Evolutionary conservation across 139 green algal species (phyloP), one percentile per base, ranked within the genome.

Genomic region (Micractinium sp.): DNA sequence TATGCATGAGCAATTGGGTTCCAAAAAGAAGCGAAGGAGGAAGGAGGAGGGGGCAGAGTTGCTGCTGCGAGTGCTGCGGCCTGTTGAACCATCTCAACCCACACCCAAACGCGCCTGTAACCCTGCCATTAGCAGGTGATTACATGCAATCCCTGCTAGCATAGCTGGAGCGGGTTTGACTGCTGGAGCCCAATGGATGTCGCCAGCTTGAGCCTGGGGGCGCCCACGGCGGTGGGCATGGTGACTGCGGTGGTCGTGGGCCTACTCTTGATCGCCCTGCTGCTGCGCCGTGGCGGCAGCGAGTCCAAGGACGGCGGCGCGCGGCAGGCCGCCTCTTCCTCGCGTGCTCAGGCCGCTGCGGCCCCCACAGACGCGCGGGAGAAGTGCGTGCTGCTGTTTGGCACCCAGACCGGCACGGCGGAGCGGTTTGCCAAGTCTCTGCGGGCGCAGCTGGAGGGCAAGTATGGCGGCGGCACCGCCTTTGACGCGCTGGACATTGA

Each of bases 351-450:
- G 35, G 33, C 74, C 7, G 74, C 74, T 19, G 41, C 60, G 29
- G 27, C 81, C 15, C 31, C 38, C 14, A 33, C 25, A 0, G 77
- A 90, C 66, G 79, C 38, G 15, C 38, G 83, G 1, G 77, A 76
- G 47, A 63, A 69, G n/a, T 88, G 73, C 22, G 87, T 78, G 31
- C 88, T 97, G 27, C 85, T 97, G 69, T 97, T 93, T 85, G 94
- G 94, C 53, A 96, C 94, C 29, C 96, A 98, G 91, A 99, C 97
- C 0, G 97, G 96, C n/a, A 99, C 97, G 3, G 94, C 96, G 2
- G 97, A 99, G 93, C 92, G 96, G 31, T 99, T 99, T 85, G 91
- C 94, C 80, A 99, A 98, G 90, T 94, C 96, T 85, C 90, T 98
- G 47, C 92, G 91, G 15, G 89, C 71, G 39, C 85, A 93, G 88